phyloP scores from a whole-genome alignment of 257 asterid species.

The Solanum pennellii region DNA sequence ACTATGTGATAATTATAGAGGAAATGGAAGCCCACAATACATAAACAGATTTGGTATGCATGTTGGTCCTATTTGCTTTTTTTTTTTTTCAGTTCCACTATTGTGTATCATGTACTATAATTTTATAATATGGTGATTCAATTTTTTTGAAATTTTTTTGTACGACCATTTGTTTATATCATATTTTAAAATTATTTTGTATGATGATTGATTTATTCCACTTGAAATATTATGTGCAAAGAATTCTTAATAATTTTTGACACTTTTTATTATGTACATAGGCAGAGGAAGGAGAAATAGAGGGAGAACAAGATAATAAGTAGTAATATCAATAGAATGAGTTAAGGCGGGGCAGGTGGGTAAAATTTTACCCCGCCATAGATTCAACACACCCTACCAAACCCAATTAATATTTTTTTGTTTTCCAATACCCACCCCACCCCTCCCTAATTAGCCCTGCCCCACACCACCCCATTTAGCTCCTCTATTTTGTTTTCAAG shows the following conservation, averaged over 20 bases:
- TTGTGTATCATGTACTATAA: no score
- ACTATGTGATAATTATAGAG: no score
- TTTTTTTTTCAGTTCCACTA: no score
- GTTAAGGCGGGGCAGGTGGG: background rate
- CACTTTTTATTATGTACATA: background rate
- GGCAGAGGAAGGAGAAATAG: background rate
- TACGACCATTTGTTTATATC: background rate
- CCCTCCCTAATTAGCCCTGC: background rate
- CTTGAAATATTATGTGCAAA: background rate
- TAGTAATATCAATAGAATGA: background rate
- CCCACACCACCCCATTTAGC: background rate
- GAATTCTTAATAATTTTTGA: no score
- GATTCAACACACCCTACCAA: background rate
- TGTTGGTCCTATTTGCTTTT: no score
- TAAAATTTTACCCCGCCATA: background rate
- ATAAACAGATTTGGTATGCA: no score
- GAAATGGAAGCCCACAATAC: no score
- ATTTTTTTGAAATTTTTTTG: fast-evolving
- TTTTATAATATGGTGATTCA: background rate
- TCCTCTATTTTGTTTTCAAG: background rate
- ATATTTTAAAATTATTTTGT: no score
- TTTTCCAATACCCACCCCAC: background rate
- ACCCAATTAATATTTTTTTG: background rate
- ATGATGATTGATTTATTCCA: background rate
- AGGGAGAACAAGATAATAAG: background rate